These are phyloP conservation scores for Suillus ampliporus DNA, from an alignment of 768 basidiomycete genomes.

Conservation along the genomic window DNA sequence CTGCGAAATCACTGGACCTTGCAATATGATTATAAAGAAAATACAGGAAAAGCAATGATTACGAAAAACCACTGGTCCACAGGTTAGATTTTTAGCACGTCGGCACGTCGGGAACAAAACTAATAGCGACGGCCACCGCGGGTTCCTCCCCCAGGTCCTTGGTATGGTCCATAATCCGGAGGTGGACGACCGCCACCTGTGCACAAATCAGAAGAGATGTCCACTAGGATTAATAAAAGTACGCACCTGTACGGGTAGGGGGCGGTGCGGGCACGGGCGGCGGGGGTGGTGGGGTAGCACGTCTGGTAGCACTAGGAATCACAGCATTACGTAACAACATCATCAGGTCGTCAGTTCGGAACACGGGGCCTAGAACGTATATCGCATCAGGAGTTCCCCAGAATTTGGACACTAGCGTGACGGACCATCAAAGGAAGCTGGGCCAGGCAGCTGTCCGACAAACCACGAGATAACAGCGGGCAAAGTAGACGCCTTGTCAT, in stretches of 20 bases:
- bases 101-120: not conserved
- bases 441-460: constrained; percentile 75
- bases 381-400: not conserved
- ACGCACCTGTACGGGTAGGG: constrained; percentile 41
- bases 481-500: constrained; percentile 56
- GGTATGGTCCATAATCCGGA: constrained; percentile 87
- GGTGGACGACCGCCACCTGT: constrained; percentile 69
- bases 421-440: constrained; percentile 67
- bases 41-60: constrained; percentile 6
- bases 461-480: constrained; percentile 81
- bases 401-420: not conserved
- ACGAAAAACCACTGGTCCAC: not conserved
- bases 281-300: constrained; percentile 64
- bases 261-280: constrained; percentile 46
- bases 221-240: constrained; percentile 7
- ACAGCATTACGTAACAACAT: constrained; percentile 81
- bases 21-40: constrained; percentile 11
- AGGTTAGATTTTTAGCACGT: constrained; percentile 4
- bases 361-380: constrained; percentile 72
- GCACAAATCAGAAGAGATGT: constrained; percentile 15
- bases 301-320: constrained; percentile 64
- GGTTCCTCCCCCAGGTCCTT: constrained; percentile 61
- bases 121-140: constrained; percentile 50
- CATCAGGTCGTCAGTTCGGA: constrained; percentile 90
- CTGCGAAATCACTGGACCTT: constrained; percentile 9